Base-by-base conservation (phyloP, 495 filamentous ascomycete genomes). In the Aspergillus egyptiacus region DNA sequence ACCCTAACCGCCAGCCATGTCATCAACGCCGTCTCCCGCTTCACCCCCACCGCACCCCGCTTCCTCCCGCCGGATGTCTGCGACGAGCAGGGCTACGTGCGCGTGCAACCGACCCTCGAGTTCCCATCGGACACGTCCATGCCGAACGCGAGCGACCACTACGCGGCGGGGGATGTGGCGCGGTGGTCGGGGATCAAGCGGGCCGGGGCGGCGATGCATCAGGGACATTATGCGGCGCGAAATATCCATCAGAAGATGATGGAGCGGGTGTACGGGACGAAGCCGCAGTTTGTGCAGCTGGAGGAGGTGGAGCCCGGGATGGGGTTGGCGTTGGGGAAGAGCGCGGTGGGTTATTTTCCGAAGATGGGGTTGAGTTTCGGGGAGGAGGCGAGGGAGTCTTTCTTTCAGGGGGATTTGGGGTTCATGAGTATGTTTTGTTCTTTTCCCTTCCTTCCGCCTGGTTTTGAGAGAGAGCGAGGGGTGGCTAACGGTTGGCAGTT, bases 151-250 rank as follows among this genome's bases (percentile, higher is more conserved):
- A 54, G 55, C 1, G 58, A 68, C 33, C 84, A 87, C 60, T 84
- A 78, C 51, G 82, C 80, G n/a, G 64, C 67, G 10, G 70, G 70
- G 2, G 70, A 74, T 40, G 51, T 72, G 5, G 63, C 61, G 1
- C 53, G 58, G 3, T 85, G 83, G 83, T 72, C 76, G 0, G 83
- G 83, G 17, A 86, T 86, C 64, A 86, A 84, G 66, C 76, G 84
- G 23, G 85, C 80, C 57, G 84, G 84, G 23, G 75, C 64, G 4
- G 84, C 84, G 10, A 80, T 88, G 74, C 74, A 83, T 45, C 78
- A 80, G 74, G 84, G 82, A 11, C 72, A 77, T 27, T 70, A 70
- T 46, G 79, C 78, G 2, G 83, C 73, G 0, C 51, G 65, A 19
- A 86, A 87, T 54, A 72, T 85, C 40, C 73, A 83, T 53, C 76